Conservation (phyloP, 1,284 basidiomycete genomes). For the Cystobasidium slooffiae region DNA sequence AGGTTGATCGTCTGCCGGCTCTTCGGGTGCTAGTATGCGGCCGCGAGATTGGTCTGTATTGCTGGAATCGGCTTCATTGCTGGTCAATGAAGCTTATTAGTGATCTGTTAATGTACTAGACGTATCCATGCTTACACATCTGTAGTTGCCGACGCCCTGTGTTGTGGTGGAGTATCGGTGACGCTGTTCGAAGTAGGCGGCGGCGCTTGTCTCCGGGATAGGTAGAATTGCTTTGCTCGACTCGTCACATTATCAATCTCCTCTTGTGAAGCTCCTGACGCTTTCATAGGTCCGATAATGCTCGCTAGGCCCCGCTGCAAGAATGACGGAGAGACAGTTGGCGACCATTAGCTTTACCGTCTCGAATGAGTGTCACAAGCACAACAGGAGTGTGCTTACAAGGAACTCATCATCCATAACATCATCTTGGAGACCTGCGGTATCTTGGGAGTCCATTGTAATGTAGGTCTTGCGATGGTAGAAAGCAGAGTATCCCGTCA, state of each 20-base stretch:
- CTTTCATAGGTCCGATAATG: slow-evolving; percentile 47
- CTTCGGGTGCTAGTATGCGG: slow-evolving; percentile 6
- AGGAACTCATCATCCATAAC: slow-evolving; percentile 31
- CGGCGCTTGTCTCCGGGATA: slow-evolving; percentile 17
- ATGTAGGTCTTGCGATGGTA: background rate
- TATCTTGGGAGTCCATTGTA: background rate
- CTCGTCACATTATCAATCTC: slow-evolving; percentile 46
- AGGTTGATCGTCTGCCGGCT: slow-evolving; percentile 30
- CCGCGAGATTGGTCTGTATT: slow-evolving; percentile 6
- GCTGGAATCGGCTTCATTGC: too few species aligned
- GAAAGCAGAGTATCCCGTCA: background rate
- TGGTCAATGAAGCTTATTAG: too few species aligned
- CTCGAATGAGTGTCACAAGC: background rate
- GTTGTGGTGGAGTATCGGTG: background rate
- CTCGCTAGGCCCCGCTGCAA: slow-evolving; percentile 45
- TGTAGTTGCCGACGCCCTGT: background rate
- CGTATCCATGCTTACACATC: background rate
- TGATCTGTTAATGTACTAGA: too few species aligned
- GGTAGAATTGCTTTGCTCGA: slow-evolving; percentile 49
- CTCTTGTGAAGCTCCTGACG: slow-evolving; percentile 35
- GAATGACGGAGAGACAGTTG: background rate
- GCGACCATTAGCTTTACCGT: background rate
- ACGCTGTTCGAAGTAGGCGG: background rate
- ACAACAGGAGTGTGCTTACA: background rate
- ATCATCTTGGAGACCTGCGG: background rate